phyloP scores from a whole-genome alignment of 257 asterid species.

The Solanum tarapatanum region DNA sequence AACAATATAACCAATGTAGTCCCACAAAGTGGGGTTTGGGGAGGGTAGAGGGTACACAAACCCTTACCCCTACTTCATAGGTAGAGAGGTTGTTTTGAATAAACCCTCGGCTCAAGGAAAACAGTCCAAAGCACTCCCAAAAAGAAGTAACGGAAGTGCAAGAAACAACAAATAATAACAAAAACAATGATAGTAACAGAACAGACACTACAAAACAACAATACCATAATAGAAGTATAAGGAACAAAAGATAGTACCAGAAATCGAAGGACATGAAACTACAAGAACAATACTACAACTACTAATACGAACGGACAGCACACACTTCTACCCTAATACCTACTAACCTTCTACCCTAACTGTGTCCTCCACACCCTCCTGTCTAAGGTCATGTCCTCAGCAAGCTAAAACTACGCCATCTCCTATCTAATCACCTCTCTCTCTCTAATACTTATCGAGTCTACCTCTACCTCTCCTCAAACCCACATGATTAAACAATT shows the following conservation, averaged over 20 bases:
- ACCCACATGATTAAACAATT: neutral
- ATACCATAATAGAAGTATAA: no score
- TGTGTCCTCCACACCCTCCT: neutral
- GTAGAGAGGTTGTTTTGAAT: neutral
- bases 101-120: neutral
- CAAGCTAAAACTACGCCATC: neutral
- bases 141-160: neutral
- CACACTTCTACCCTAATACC: neutral
- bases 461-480: neutral
- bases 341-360: neutral
- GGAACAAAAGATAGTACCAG: neutral
- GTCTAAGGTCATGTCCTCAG: neutral
- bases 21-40: neutral
- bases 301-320: neutral
- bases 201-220: neutral
- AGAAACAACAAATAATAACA: neutral
- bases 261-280: neutral
- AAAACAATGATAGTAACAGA: neutral
- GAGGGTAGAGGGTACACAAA: neutral
- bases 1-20: neutral
- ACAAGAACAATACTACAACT: neutral
- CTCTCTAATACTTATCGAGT: neutral
- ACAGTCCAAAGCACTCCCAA: neutral
- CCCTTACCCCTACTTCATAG: neutral
- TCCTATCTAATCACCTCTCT: neutral